These are phyloP conservation scores for Microdochium trichocladiopsis DNA, from an alignment of 2,329 filamentous ascomycete genomes.

Conservation along the genomic window DNA sequence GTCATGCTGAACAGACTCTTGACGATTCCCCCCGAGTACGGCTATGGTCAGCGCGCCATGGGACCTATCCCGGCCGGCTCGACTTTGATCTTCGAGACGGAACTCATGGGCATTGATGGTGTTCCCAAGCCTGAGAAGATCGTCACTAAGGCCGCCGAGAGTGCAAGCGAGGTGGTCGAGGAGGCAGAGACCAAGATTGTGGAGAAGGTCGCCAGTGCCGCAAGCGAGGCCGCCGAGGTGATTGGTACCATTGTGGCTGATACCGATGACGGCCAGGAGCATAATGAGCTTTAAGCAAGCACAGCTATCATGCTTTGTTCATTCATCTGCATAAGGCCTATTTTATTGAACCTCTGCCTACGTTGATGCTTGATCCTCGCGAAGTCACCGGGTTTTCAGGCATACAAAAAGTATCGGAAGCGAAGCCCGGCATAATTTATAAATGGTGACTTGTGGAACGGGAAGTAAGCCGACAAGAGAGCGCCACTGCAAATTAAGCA, in stretches of 20 bases:
- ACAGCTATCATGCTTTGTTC: no score
- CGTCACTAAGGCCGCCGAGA: conserved; percentile 18
- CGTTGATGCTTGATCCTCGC: no score
- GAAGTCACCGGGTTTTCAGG: no score
- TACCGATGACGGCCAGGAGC: conserved; percentile 47
- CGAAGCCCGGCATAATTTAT: no score
- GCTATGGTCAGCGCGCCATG: conserved; percentile 68
- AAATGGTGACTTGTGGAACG: no score
- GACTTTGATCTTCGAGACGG: conserved; percentile 86
- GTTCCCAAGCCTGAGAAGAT: conserved; percentile 48
- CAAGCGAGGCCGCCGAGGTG: conserved; percentile 41
- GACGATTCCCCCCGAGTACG: conserved; percentile 81
- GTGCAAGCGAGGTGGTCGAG: conserved; percentile 15
- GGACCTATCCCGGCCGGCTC: conserved; percentile 79
- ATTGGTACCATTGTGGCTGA: conserved; percentile 45
- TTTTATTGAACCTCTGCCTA: no score
- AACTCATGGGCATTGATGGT: conserved; percentile 77
- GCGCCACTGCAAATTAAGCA: no score
- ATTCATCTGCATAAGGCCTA: no score
- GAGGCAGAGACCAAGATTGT: conserved; percentile 30
- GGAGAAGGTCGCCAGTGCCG: conserved; percentile 37
- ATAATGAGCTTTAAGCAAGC: conserved; percentile 51
- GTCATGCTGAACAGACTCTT: conserved; percentile 47
- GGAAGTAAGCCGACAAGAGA: no score
- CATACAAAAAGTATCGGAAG: no score